Percentiles rank a stretch among this genome's conserved stretches.
phyloP scores from a whole-genome alignment of 345 rosid species.

The Tarenaya hassleriana region DNA sequence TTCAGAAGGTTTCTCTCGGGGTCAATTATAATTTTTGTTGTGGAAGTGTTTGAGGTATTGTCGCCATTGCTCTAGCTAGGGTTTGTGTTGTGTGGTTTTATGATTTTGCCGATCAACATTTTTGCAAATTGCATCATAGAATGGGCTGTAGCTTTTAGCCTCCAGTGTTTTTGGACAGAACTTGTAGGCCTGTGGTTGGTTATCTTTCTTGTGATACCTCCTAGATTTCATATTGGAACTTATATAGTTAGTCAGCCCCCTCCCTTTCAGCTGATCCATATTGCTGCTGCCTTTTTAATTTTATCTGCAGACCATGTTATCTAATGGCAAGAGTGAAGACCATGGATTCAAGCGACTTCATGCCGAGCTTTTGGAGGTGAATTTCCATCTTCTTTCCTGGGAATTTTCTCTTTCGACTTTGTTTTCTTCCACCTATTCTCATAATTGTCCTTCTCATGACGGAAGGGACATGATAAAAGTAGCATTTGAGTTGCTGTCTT shows the following conservation, averaged over 20 bases:
- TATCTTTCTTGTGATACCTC: no score
- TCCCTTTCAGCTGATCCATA: not conserved
- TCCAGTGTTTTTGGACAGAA: no score
- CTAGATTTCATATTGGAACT: no score
- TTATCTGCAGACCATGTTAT: constrained; percentile 45
- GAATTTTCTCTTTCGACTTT: not conserved
- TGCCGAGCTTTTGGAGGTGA: constrained; percentile 74
- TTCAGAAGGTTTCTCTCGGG: not conserved
- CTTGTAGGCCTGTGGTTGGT: no score
- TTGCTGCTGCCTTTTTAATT: not conserved
- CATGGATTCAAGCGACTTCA: constrained; percentile 35
- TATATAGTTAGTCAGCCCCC: not conserved
- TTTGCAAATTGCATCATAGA: no score
- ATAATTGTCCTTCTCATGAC: not conserved
- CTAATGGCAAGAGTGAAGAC: constrained; percentile 40
- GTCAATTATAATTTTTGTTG: not conserved
- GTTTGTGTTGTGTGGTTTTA: no score
- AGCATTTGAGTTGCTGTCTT: not conserved
- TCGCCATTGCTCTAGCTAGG: no score
- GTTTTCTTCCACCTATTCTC: not conserved
- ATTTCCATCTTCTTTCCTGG: constrained; percentile 1
- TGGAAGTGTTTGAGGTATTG: not conserved
- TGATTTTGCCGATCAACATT: no score
- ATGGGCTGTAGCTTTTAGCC: no score
- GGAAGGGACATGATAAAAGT: constrained; percentile 3